Percentiles rank a stretch among this genome's conserved stretches.
These are phyloP conservation scores for grape (Vitis vinifera) DNA, from an alignment of 164 flowering plant genomes.

Conservation along the genomic window ASM3070453v1 NC_081813.1:1607501-1608000, in stretches of 20 bases:
- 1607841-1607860: conserved; percentile 11
- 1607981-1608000: too few relatives aligned
- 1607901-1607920: too few relatives aligned
- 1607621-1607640: conserved; percentile 35
- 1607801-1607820: conserved; percentile 25
- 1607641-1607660: not conserved
- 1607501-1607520: not conserved
- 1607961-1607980: too few relatives aligned
- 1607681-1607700: too few relatives aligned
- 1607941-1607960: too few relatives aligned
- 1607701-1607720: too few relatives aligned
- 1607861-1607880: conserved; percentile 11
- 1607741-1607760: conserved; percentile 43
- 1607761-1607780: conserved; percentile 13
- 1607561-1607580: too few relatives aligned
- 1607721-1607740: not conserved
- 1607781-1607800: conserved; percentile 39
- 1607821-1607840: conserved; percentile 15
- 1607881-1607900: too few relatives aligned
- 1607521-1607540: too few relatives aligned
- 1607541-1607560: too few relatives aligned
- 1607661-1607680: conserved; percentile 13
- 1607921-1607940: too few relatives aligned
- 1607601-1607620: not conserved
- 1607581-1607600: not conserved